Evolutionary conservation across 352 stramenopile genomes (phyloP), one percentile per base, ranked within the genome.

Genomic region (Phytophthora litchii): DNA sequence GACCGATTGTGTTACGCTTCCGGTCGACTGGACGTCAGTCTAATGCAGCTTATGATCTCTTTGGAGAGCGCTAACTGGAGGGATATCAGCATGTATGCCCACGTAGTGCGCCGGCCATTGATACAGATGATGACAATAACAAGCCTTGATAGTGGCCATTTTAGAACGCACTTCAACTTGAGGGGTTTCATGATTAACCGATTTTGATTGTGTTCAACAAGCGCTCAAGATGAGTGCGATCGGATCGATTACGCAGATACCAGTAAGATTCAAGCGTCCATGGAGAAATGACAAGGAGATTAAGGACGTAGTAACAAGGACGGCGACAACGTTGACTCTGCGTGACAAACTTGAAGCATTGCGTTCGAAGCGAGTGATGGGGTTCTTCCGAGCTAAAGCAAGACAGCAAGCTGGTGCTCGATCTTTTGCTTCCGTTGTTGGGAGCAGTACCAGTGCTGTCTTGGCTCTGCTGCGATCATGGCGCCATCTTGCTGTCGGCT

Each of bases 1-100:
- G 86, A 1, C 86, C 86, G 3, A 53, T 92, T 17, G 82, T 92
- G 17, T 54, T 95, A 44, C 86, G 84, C 13, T 90, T 95, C 25
- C 70, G 78, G 12, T 63, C 74, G 20, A 70, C 74, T 40, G 78
- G 71, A 16, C 74, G 65, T 9, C 67, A 76, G 17, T 74, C 63
- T 6, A 73, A 70, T 40, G 61, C 74, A 32, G 77, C 78, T 2
- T 92, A 71, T 46, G 77, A 84, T 60, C 64, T 94, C 16, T 94
- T 94, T 72, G 85, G 85, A 17, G 83, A 94, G 44, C 53, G 42
- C 7, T 52, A 74, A 19, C 32, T 55, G 11, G 13, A 54, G 35
- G 46, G 11, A 5, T 27, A 27, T 27, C 23, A 27, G 23, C 5
- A 27, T 5, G 23, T 27, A 5, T 27, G n/a, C n/a, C n/a, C n/a